Evolutionary conservation across 2,329 filamentous ascomycete genomes (phyloP).

Genomic region (Pseudogymnoascus sp.): DNA sequence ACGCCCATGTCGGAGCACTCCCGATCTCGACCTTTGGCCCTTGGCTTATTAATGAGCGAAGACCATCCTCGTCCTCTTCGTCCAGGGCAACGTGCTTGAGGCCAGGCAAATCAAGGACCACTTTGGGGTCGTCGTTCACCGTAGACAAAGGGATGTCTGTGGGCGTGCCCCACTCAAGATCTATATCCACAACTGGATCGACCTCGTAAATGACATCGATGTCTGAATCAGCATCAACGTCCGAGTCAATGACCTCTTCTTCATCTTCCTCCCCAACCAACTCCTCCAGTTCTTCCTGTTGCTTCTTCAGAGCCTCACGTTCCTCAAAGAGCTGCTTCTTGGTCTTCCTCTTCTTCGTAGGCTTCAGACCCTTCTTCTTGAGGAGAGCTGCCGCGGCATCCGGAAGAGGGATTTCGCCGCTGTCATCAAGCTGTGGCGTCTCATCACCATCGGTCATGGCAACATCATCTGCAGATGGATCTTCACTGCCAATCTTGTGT

Average conservation of each 20-base stretch:
- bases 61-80: constrained; percentile 53
- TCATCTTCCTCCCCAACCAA: constrained; percentile 23
- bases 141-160: constrained; percentile 49
- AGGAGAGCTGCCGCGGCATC: constrained; percentile 33
- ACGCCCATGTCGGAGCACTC: constrained; percentile 56
- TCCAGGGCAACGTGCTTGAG: constrained; percentile 63
- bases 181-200: constrained; percentile 29
- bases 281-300: background rate
- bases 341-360: constrained; percentile 57
- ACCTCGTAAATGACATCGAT: constrained; percentile 30
- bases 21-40: constrained; percentile 38
- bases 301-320: constrained; percentile 27
- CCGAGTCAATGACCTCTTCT: constrained; percentile 15
- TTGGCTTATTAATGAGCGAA: constrained; percentile 30
- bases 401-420: constrained; percentile 37
- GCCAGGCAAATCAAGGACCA: constrained; percentile 61
- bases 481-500: constrained; percentile 42
- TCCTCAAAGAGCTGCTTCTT: constrained; percentile 67
- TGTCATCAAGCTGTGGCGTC: constrained; percentile 37
- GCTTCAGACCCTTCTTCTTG: constrained; percentile 51
- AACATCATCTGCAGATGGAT: constrained; percentile 37
- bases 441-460: constrained; percentile 40
- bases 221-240: constrained; percentile 19
- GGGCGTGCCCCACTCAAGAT: constrained; percentile 52
- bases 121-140: constrained; percentile 54